These are phyloP conservation scores for Xylariaceae sp. DNA, from an alignment of 2,329 filamentous ascomycete species.

Conservation along the genomic window DNA sequence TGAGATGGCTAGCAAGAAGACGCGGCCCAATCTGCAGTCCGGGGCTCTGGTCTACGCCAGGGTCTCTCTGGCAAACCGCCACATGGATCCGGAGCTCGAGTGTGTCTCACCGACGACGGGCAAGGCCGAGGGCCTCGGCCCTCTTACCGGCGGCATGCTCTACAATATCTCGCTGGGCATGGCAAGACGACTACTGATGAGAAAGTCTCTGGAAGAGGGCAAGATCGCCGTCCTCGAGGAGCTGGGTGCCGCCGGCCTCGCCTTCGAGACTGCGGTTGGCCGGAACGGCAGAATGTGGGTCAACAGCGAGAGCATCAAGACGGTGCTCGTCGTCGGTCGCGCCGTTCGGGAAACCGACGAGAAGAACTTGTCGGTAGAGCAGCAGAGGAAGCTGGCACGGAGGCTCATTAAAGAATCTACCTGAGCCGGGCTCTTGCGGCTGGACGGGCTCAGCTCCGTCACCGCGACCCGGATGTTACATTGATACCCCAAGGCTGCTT, in stretches of 20 bases:
- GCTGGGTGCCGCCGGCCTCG: slow-evolving; percentile 65
- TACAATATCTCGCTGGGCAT: slow-evolving; percentile 74
- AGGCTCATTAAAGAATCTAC: slow-evolving; percentile 54
- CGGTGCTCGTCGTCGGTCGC: slow-evolving; percentile 69
- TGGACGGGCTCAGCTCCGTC: too few relatives aligned
- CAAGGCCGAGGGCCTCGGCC: slow-evolving; percentile 80
- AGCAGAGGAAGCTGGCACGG: slow-evolving; percentile 63
- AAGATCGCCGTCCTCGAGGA: slow-evolving; percentile 70
- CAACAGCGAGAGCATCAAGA: slow-evolving; percentile 65
- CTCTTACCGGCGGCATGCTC: slow-evolving; percentile 77
- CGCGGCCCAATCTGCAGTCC: slow-evolving; percentile 64
- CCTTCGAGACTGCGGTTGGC: slow-evolving; percentile 90
- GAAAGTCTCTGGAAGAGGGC: slow-evolving; percentile 52
- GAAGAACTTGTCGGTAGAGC: slow-evolving; percentile 51
- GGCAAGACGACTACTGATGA: slow-evolving; percentile 69
- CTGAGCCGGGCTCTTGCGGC: slow-evolving; percentile 27
- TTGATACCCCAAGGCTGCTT: too few relatives aligned
- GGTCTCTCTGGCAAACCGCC: slow-evolving; percentile 66
- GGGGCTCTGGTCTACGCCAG: slow-evolving; percentile 86
- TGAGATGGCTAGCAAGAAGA: slow-evolving; percentile 87
- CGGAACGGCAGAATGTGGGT: slow-evolving; percentile 93
- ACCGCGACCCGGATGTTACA: neutral
- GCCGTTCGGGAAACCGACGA: slow-evolving; percentile 74
- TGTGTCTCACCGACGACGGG: slow-evolving; percentile 82
- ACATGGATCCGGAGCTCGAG: slow-evolving; percentile 84